Base-by-base conservation (phyloP, 1,284 basidiomycete species). In the Coniferiporia weirii region DNA sequence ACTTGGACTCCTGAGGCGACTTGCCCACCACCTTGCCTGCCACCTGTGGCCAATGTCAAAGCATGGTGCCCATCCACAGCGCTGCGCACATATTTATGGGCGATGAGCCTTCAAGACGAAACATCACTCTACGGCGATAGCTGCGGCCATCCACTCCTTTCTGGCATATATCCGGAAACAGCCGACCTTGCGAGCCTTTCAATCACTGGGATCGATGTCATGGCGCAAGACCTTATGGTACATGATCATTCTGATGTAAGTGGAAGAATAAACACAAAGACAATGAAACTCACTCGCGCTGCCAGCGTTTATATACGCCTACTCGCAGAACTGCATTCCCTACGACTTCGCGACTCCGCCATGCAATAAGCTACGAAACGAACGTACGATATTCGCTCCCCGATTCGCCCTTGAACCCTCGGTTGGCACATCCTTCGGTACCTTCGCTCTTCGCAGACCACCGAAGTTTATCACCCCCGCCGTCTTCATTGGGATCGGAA, bases 51-150 rank as follows among this genome's bases (percentile, higher is more conserved):
- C 13, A 51, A 22, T 34, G 36, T 47, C 50, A 44, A 12, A 13
- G 38, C 22, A n/a, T 4, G 35, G 52, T 60, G 58, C 52, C 53
- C 58, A 17, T 36, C 35, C 15, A 48, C 46, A 20, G 44, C 44
- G 36, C 43, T 48, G 47, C 36, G 59, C 15, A 61, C 59, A 40
- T 61, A 61, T 61, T 61, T 61, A 61, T 61, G 59, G 59, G 45
- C 54, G 4, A 15, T 52, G 19, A 46, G 35, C 40, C 43, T 56
- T 36, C 47, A 56, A 43, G 4, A 54, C 34, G 53, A 48, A 17
- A 47, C 59, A 34, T 43, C 36, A 15, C n/a, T 47, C 17, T 48
- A 43, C 46, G 59, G 45, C 55, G 19, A 54, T 46, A 40, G 22
- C 19, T 51, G 38, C 8, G 0, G 22, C n/a, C 17, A 46, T 32